Conservation (phyloP, 2,329 filamentous ascomycete species). For the Aspergillus vadensis region DNA sequence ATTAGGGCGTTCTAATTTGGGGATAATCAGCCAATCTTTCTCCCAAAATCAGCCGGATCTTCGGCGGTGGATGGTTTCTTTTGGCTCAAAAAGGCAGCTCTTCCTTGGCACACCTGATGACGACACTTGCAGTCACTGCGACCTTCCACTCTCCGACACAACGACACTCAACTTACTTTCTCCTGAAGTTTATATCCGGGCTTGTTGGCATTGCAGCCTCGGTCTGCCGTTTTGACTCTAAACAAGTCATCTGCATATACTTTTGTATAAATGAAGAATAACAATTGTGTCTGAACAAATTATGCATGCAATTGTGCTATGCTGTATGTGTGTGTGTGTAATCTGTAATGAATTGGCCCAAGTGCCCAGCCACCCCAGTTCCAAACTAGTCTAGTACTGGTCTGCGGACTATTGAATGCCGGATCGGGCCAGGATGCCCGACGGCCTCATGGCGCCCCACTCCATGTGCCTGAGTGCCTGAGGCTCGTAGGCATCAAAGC, state of each 20-base stretch:
- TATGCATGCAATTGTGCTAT: too few relatives aligned
- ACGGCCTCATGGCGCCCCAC: conserved; percentile 22
- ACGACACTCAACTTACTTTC: not conserved
- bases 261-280: too few relatives aligned
- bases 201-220: not conserved
- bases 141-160: not conserved
- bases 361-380: not conserved
- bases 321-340: too few relatives aligned
- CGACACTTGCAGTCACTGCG: conserved; percentile 3
- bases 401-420: conserved; percentile 4
- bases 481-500: conserved; percentile 9
- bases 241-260: not conserved
- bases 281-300: too few relatives aligned
- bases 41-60: not conserved
- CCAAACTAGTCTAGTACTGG: too few relatives aligned
- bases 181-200: not conserved
- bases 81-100: not conserved
- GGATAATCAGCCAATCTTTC: conserved; percentile 5
- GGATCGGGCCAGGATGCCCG: conserved; percentile 1
- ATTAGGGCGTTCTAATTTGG: not conserved
- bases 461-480: conserved; percentile 19
- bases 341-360: not conserved
- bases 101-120: conserved; percentile 9
- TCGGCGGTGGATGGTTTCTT: conserved; percentile 1
- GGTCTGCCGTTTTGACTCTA: not conserved